These are phyloP conservation scores for Cercophora sp. DNA, from an alignment of 495 filamentous ascomycete species.

Conservation along the genomic window DNA sequence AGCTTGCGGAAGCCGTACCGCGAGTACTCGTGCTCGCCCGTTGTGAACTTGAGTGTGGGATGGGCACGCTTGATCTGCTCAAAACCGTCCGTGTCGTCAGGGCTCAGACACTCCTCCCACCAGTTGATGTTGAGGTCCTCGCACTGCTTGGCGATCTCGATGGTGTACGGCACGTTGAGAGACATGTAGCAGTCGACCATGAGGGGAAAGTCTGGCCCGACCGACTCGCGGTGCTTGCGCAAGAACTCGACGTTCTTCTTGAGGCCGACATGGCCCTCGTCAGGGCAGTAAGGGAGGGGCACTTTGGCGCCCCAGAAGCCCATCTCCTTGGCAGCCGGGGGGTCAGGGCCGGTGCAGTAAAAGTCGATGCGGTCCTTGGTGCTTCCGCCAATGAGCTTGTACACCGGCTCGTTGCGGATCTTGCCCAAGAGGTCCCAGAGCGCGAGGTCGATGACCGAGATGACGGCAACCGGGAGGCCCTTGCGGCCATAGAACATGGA, in stretches of 20 bases:
- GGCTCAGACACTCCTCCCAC: constrained; percentile 91
- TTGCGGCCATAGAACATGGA: constrained; percentile 96
- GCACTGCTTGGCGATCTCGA: constrained; percentile 78
- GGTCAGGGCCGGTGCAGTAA: constrained; percentile 90
- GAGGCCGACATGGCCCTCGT: constrained; percentile 75
- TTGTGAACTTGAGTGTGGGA: constrained; percentile 88
- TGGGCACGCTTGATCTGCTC: constrained; percentile 83
- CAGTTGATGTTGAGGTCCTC: constrained; percentile 84
- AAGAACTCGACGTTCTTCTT: constrained; percentile 87
- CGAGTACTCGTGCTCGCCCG: constrained; percentile 91
- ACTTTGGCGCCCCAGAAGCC: constrained; percentile 90
- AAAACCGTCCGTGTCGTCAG: constrained; percentile 88
- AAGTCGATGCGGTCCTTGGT: constrained; percentile 78
- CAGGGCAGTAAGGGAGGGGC: constrained; percentile 80
- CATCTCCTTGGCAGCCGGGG: constrained; percentile 69
- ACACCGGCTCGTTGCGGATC: constrained; percentile 85
- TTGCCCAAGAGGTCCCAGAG: constrained; percentile 90
- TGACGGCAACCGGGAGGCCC: constrained; percentile 82
- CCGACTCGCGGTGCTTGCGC: constrained; percentile 72
- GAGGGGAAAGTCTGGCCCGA: constrained; percentile 85
- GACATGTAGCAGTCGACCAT: constrained; percentile 98
- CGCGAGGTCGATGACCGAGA: constrained; percentile 88
- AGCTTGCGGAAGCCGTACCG: constrained; percentile 91
- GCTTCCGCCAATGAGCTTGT: constrained; percentile 86
- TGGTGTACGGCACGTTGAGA: constrained; percentile 85